Percentiles rank a stretch among this genome's conserved stretches.
Conservation (phyloP, 345 rosid genomes). For the Heritiera littoralis region DNA sequence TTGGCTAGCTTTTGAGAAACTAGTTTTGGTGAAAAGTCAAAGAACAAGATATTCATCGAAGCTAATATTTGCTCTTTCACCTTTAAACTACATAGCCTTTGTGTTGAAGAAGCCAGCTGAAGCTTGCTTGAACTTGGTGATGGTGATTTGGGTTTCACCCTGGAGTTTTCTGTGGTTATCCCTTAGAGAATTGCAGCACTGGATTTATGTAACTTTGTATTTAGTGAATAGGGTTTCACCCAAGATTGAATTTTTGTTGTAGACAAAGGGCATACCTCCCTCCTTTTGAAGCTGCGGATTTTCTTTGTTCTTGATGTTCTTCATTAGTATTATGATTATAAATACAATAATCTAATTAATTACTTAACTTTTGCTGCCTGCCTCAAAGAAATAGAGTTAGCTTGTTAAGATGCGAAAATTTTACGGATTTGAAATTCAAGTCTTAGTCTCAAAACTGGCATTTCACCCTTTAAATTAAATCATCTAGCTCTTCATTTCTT, state of each 20-base stretch:
- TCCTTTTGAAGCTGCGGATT: too few species aligned
- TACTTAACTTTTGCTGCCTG: too few species aligned
- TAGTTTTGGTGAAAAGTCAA: constrained; percentile 7
- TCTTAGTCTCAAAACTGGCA: not conserved
- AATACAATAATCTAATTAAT: too few species aligned
- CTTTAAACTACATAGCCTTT: constrained; percentile 34
- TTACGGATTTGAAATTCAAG: too few species aligned
- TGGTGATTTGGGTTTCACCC: constrained; percentile 15
- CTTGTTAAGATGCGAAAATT: too few species aligned
- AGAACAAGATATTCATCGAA: constrained; percentile 29
- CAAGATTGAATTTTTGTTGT: not conserved
- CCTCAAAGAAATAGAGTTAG: too few species aligned
- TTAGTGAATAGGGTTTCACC: too few species aligned
- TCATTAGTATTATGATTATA: too few species aligned
- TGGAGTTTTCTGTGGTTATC: constrained; percentile 20
- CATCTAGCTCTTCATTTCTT: not conserved
- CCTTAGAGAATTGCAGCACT: constrained; percentile 30
- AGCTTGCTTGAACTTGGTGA: not conserved
- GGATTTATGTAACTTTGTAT: constrained; percentile 31
- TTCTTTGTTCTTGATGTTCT: too few species aligned
- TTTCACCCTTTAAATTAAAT: not conserved
- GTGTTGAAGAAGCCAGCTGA: not conserved
- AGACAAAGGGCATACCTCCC: too few species aligned
- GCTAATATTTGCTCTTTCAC: constrained; percentile 21
- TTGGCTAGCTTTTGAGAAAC: constrained; percentile 31